Percentiles rank a stretch among this genome's conserved stretches.
These are phyloP conservation scores for Paraurostyla sp. DNA, from an alignment of 73 alveolate genomes.

Conservation along the genomic window DNA sequence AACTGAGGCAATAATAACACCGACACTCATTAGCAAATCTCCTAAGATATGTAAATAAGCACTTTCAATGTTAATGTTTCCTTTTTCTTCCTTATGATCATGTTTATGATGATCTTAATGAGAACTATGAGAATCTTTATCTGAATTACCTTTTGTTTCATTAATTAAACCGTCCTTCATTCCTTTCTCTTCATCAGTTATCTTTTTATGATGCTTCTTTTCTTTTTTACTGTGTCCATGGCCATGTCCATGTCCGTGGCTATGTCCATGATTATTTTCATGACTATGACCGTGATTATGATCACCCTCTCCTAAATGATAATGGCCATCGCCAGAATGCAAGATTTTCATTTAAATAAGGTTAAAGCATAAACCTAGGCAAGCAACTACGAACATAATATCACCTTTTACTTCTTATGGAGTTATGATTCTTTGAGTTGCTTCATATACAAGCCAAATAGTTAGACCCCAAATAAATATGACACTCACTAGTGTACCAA, in stretches of 20 bases:
- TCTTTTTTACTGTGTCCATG: constrained; percentile 36
- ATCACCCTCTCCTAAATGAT: constrained; percentile 26
- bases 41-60: constrained; percentile 95
- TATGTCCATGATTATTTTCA: background rate
- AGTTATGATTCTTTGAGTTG: constrained; percentile 83
- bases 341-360: constrained; percentile 90
- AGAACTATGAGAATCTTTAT: no score
- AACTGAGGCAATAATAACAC: constrained; percentile 95
- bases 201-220: background rate
- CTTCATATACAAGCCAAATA: constrained; percentile 89
- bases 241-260: constrained; percentile 32
- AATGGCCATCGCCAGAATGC: constrained; percentile 70
- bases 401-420: constrained; percentile 82
- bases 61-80: constrained; percentile 86
- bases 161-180: background rate
- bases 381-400: constrained; percentile 89
- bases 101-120: constrained; percentile 69
- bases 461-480: constrained; percentile 95
- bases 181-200: background rate
- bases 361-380: constrained; percentile 91
- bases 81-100: constrained; percentile 42
- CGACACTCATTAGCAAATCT: constrained; percentile 92
- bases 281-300: no score
- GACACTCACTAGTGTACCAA: constrained; percentile 94
- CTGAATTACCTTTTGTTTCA: no score